Evolutionary conservation across 176 grass and related monocot species (phyloP), one percentile per base, ranked within the genome.

Genomic region (Carex littledalei): DNA sequence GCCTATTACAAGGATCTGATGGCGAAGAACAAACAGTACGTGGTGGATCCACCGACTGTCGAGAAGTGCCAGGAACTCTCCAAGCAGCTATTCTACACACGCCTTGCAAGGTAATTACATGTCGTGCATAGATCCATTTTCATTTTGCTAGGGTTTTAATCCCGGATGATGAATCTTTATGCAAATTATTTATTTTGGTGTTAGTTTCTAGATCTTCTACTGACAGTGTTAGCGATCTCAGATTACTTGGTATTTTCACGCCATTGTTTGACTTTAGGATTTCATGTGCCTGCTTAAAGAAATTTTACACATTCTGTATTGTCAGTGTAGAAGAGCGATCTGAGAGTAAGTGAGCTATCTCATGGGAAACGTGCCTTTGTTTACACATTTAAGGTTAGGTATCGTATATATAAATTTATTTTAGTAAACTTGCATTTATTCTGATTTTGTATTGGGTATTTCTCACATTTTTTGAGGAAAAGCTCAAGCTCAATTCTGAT

Each of bases 81-180:
- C 50, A 98, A 98, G 84, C 86, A 95, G 81, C 96, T 98, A 52
- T 98, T 95, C 85, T 98, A 98, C 89, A 98, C 96, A 45, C 87
- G 96, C 17, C 88, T 98, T 77, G 88, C 86, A 8, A 98, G 93
- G 93, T 94, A 52, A 14, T 65, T 31, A 2, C 3, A 12, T 18
- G 47, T 2, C 13, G 16, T 78, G 12, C 5, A 2, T 57, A 78
- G 49, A 29, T 69, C 16, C 14, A 63, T 56, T 78, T 35, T 35
- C 50, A 34, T 70, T 67, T 74, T 55, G 34, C 32, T 45, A 71
- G 31, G 73, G 35, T 82, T 82, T 76, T 6, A 49, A 45, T 21
- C 8, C 45, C 21, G 12, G 10, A 71, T 59, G 45, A 3, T 64
- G 14, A n/a, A 58, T 24, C 47, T 82, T 52, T 50, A 6, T 39